Percentiles rank a stretch among this genome's conserved stretches.
These are phyloP conservation scores for Penicillium janthinellum DNA, from an alignment of 2,329 filamentous ascomycete genomes.

Conservation along the genomic window DNA sequence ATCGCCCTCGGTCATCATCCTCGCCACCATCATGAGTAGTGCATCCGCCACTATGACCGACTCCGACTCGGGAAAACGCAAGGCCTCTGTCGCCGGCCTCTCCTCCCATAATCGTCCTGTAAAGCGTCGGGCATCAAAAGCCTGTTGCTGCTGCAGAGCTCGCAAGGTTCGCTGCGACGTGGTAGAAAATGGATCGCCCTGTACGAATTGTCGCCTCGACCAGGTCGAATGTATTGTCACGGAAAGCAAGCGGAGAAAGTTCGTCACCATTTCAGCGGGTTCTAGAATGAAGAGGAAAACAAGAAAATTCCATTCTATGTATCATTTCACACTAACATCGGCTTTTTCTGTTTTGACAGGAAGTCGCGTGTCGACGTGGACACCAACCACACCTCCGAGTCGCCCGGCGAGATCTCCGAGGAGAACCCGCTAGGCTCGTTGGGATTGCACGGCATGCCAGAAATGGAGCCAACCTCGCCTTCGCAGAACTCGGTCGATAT, in stretches of 20 bases:
- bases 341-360: slow-evolving; percentile 27
- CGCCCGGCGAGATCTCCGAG: slow-evolving; percentile 38
- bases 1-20: slow-evolving; percentile 16
- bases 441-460: slow-evolving; percentile 31
- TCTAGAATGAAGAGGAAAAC: neutral
- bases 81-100: slow-evolving; percentile 59
- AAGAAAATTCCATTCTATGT: neutral
- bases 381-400: slow-evolving; percentile 36
- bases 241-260: slow-evolving; percentile 75
- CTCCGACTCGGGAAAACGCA: slow-evolving; percentile 54
- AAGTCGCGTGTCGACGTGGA: slow-evolving; percentile 46
- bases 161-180: slow-evolving; percentile 94
- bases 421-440: slow-evolving; percentile 34
- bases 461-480: slow-evolving; percentile 41
- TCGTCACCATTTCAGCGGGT: slow-evolving; percentile 24
- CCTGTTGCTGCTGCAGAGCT: slow-evolving; percentile 83
- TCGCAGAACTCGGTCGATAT: slow-evolving; percentile 51
- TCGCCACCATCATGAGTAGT: slow-evolving; percentile 16
- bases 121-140: slow-evolving; percentile 87
- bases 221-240: slow-evolving; percentile 62
- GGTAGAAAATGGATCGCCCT: slow-evolving; percentile 79
- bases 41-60: slow-evolving; percentile 33
- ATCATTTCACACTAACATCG: slow-evolving; percentile 16
- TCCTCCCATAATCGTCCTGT: slow-evolving; percentile 58
- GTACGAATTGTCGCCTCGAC: slow-evolving; percentile 75